These are phyloP conservation scores for Trametes cinnabarina DNA, from an alignment of 768 basidiomycete genomes.

Conservation along the genomic window DNA sequence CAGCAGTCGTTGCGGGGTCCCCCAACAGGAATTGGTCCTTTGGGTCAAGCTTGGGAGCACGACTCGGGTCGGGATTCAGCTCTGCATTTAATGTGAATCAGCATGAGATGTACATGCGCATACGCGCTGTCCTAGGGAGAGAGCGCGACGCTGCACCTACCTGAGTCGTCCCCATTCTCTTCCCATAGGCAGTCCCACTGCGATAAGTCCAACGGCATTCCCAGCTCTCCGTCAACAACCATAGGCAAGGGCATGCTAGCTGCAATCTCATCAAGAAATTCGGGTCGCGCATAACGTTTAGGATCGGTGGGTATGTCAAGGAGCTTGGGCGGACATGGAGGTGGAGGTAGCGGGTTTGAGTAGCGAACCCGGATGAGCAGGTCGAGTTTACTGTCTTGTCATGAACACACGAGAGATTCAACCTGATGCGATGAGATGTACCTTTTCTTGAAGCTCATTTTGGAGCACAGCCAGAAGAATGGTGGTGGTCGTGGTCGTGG, in stretches of 20 bases:
- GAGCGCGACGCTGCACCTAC: slow-evolving; percentile 38
- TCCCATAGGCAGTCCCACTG: slow-evolving; percentile 83
- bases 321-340: slow-evolving; percentile 95
- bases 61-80: slow-evolving; percentile 65
- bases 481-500: not conserved
- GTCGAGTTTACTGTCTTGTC: slow-evolving; percentile 65
- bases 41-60: slow-evolving; percentile 63
- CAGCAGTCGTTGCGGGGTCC: slow-evolving; percentile 51
- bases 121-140: too few species aligned
- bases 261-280: slow-evolving; percentile 78
- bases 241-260: slow-evolving; percentile 85
- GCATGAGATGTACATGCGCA: not conserved
- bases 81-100: slow-evolving; percentile 28
- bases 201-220: slow-evolving; percentile 91
- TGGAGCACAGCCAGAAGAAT: not conserved
- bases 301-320: slow-evolving; percentile 90
- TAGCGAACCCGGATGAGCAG: slow-evolving; percentile 92
- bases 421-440: slow-evolving; percentile 14
- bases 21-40: slow-evolving; percentile 74
- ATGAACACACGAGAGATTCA: not conserved
- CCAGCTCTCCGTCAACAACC: slow-evolving; percentile 95
- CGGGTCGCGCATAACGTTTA: slow-evolving; percentile 81
- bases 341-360: slow-evolving; percentile 89
- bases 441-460: slow-evolving; percentile 62
- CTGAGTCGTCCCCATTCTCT: slow-evolving; percentile 67